These are phyloP conservation scores for Cordia subcordata DNA, from an alignment of 257 asterid genomes.

Conservation along the genomic window DNA sequence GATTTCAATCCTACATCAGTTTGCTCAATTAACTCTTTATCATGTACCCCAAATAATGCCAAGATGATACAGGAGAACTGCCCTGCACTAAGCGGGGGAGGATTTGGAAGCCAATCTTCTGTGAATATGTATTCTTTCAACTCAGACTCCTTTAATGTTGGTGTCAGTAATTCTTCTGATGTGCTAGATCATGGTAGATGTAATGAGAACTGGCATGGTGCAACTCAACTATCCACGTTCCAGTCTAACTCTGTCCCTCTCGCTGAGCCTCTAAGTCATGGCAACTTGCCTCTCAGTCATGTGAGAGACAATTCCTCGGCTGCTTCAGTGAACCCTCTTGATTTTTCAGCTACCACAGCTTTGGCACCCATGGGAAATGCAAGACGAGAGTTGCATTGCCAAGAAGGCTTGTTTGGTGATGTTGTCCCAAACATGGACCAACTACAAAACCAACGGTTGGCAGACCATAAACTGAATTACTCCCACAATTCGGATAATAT, in stretches of 20 bases:
- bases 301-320: constrained; percentile 35
- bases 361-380: constrained; percentile 44
- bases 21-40: constrained; percentile 34
- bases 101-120: constrained; percentile 43
- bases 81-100: constrained; percentile 34
- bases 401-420: constrained; percentile 34
- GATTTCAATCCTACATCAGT: constrained; percentile 36
- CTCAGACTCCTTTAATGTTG: constrained; percentile 36
- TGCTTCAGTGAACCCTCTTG: constrained; percentile 22
- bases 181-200: constrained; percentile 48
- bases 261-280: constrained; percentile 34
- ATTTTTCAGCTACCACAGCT: constrained; percentile 30
- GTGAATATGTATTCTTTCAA: constrained; percentile 37
- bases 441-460: constrained; percentile 43
- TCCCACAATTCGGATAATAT: constrained; percentile 27
- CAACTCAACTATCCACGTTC: constrained; percentile 37
- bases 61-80: constrained; percentile 42
- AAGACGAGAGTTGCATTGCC: constrained; percentile 39
- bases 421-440: constrained; percentile 31
- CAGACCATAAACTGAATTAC: constrained; percentile 27
- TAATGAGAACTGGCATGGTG: constrained; percentile 39
- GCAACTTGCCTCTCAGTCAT: constrained; percentile 34
- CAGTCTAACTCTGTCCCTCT: constrained; percentile 40
- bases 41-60: constrained; percentile 25
- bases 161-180: constrained; percentile 36